Conservation (phyloP, 352 stramenopile species). For the Plasmopara halstedii region DNA sequence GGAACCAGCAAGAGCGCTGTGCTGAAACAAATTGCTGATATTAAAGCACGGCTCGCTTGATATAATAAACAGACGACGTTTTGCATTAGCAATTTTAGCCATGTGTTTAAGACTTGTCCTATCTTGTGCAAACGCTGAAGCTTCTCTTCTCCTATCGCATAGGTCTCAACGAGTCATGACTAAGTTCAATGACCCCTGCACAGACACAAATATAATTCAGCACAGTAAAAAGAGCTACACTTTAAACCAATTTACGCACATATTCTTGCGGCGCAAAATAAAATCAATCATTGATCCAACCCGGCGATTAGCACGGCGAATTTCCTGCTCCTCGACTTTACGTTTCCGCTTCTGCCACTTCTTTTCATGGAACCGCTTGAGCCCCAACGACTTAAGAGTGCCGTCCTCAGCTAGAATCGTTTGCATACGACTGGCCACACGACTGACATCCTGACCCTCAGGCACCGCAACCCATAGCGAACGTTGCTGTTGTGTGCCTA, state of each 20-base stretch:
- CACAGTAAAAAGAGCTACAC: not conserved
- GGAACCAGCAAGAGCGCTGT: constrained; percentile 78
- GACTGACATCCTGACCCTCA: constrained; percentile 37
- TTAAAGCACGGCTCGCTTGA: constrained; percentile 66
- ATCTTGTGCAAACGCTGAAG: constrained; percentile 10
- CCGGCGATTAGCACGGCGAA: constrained; percentile 71
- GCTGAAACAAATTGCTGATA: constrained; percentile 64
- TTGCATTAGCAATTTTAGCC: too few relatives aligned
- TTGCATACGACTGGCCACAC: constrained; percentile 49
- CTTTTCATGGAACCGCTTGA: constrained; percentile 78
- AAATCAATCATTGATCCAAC: constrained; percentile 83
- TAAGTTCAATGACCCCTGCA: constrained; percentile 20
- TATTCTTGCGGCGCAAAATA: constrained; percentile 75
- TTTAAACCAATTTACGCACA: constrained; percentile 30
- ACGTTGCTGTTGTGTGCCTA: constrained; percentile 19
- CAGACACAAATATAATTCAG: constrained; percentile 4
- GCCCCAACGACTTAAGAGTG: constrained; percentile 60
- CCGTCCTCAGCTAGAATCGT: constrained; percentile 70
- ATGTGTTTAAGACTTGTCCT: too few relatives aligned
- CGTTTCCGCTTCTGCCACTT: constrained; percentile 77
- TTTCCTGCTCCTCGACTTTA: constrained; percentile 70
- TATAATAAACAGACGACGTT: not conserved
- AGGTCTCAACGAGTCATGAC: constrained; percentile 3
- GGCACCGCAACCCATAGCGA: constrained; percentile 53
- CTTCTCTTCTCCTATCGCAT: constrained; percentile 1